These are phyloP conservation scores for Taphrina confusa DNA, from an alignment of 1,139 yeast species.

Conservation along the genomic window DNA sequence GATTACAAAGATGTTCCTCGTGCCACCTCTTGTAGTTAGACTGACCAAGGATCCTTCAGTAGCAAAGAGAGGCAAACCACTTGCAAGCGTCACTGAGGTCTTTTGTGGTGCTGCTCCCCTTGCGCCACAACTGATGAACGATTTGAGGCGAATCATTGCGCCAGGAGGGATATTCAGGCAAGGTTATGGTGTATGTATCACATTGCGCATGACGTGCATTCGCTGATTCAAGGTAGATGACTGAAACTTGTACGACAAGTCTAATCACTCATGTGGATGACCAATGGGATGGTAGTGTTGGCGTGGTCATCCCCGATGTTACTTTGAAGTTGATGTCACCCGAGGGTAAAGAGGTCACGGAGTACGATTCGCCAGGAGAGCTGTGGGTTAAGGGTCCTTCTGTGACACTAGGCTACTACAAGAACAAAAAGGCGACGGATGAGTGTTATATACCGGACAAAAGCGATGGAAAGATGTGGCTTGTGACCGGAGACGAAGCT, in stretches of 20 bases:
- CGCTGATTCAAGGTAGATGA: constrained; percentile 50
- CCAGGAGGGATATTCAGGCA: constrained; percentile 30
- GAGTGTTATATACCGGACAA: constrained; percentile 45
- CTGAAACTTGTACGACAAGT: constrained; percentile 91
- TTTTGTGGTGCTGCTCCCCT: constrained; percentile 49
- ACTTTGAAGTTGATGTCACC: constrained; percentile 52
- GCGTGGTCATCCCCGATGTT: constrained; percentile 55
- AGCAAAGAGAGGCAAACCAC: constrained; percentile 45
- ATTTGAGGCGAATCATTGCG: constrained; percentile 3
- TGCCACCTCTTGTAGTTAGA: constrained; percentile 49
- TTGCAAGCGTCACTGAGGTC: constrained; percentile 38
- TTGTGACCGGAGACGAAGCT: constrained; percentile 64
- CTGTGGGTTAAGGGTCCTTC: constrained; percentile 72
- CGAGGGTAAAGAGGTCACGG: constrained; percentile 51
- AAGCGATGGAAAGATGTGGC: constrained; percentile 61
- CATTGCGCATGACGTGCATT: neutral
- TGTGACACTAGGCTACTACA: constrained; percentile 61
- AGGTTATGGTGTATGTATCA: constrained; percentile 56
- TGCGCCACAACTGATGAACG: constrained; percentile 42
- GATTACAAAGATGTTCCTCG: constrained; percentile 44
- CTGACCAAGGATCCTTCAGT: constrained; percentile 49
- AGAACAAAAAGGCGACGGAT: constrained; percentile 46
- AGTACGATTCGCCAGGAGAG: constrained; percentile 67
- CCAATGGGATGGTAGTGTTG: constrained; percentile 55
- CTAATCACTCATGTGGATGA: constrained; percentile 52